A percentile compares a stretch with the other conserved stretches of the same genome.
These are phyloP conservation scores for Penicillium aurantiogriseum DNA, from an alignment of 2,329 filamentous ascomycete genomes.

Conservation along the genomic window DNA sequence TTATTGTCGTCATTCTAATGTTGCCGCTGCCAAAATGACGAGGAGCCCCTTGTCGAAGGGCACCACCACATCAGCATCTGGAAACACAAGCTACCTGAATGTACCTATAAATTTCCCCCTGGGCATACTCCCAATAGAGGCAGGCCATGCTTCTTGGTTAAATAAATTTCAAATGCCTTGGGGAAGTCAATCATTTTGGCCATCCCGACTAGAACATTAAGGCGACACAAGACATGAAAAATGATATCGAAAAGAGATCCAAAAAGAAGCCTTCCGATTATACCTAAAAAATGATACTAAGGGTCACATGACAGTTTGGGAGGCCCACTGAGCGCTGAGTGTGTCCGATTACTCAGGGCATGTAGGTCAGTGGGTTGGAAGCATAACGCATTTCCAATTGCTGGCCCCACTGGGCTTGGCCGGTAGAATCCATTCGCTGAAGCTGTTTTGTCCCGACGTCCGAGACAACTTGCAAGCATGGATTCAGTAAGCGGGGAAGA, in stretches of 20 bases:
- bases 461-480: too few relatives aligned
- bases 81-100: conserved; percentile 83
- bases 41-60: conserved; percentile 62
- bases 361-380: too few relatives aligned
- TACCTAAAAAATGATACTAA: too few relatives aligned
- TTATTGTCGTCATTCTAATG: conserved; percentile 37
- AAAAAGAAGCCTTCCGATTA: neutral
- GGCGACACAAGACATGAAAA: neutral
- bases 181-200: conserved; percentile 48
- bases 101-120: conserved; percentile 65
- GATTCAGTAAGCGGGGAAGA: too few relatives aligned
- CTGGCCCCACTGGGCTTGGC: too few relatives aligned
- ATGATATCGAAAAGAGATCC: neutral
- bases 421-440: too few relatives aligned
- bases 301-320: too few relatives aligned
- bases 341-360: too few relatives aligned
- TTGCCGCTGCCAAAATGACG: conserved; percentile 72
- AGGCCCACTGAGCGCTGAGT: too few relatives aligned
- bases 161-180: conserved; percentile 67
- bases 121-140: conserved; percentile 78
- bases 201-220: neutral
- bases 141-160: conserved; percentile 66
- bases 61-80: conserved; percentile 66
- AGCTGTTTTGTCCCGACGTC: too few relatives aligned
- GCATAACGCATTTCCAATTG: too few relatives aligned